Conservation (phyloP, 1,284 basidiomycete genomes). For the Athelia psychrophila region DNA sequence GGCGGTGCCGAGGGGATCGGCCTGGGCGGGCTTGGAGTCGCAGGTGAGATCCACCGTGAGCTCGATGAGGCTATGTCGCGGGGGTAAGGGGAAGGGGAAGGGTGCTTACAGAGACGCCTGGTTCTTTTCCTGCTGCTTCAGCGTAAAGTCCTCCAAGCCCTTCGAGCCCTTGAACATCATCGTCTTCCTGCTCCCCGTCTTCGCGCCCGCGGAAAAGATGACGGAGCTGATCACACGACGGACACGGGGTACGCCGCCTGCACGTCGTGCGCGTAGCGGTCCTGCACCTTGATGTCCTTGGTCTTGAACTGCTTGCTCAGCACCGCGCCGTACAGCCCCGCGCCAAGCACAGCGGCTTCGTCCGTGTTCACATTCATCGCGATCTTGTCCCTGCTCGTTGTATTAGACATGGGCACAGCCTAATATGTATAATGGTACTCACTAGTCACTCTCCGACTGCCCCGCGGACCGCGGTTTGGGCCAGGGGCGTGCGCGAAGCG, state of each 20-base stretch:
- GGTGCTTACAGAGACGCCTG: conserved; percentile 52
- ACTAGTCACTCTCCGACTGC: conserved; percentile 77
- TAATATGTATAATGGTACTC: conserved; percentile 25
- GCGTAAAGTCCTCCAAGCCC: conserved; percentile 73
- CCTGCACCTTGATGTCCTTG: conserved; percentile 87
- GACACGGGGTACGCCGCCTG: conserved; percentile 76
- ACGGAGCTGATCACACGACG: conserved; percentile 61
- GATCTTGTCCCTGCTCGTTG: conserved; percentile 60
- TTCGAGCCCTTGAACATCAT: conserved; percentile 80
- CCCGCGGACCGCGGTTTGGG: conserved; percentile 78
- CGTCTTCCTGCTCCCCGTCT: conserved; percentile 78
- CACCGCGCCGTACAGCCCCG: conserved; percentile 90
- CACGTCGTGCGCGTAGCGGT: conserved; percentile 71
- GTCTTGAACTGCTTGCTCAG: conserved; percentile 93
- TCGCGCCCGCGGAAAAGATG: conserved; percentile 75
- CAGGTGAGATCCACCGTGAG: conserved; percentile 80
- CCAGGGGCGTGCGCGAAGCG: conserved; percentile 86
- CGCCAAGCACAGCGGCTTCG: conserved; percentile 94
- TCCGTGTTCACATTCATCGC: conserved; percentile 96
- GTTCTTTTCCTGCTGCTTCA: conserved; percentile 72
- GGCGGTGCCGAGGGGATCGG: conserved; percentile 26
- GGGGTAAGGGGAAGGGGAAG: conserved; percentile 3
- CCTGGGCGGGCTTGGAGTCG: conserved; percentile 59
- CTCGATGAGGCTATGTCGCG: conserved; percentile 59
- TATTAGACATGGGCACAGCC: background rate